Evolutionary conservation across 768 basidiomycete genomes (phyloP), one percentile per base, ranked within the genome.

Genomic region (Termitomyces bulborhizus): DNA sequence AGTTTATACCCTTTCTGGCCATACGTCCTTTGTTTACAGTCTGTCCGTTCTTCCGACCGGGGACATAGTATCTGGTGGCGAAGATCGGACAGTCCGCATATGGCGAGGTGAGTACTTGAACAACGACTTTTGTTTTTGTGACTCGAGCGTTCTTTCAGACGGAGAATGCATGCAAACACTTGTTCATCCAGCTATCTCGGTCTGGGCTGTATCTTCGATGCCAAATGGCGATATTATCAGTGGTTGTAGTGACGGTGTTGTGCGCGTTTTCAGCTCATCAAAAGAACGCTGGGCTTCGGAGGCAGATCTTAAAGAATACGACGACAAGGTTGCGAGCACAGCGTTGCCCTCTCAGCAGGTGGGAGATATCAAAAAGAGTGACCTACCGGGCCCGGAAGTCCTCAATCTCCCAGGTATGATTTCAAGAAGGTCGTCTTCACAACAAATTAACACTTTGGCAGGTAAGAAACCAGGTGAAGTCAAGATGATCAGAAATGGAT

Each of bases 21-120:
- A 98, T 68, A 96, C 94, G 1, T 97, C 94, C 21, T 99, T 98
- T 68, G 93, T 98, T 13, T 99, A 98, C 73, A 87, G 89, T 54
- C 69, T 99, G 13, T 82, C 90, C 0, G 81, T 90, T 18, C 77
- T 98, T 18, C 88, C 93, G 1, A 83, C 72, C 57, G 90, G 95
- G 18, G 85, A 88, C 60, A 78, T 94, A 21, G 85, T 96, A 7
- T 93, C 90, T n/a, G 84, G 86, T 36, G 93, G 96, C 6, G 97
- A 99, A 72, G 97, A 99, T 69, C 86, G 96, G 46, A 88, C 88
- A 3, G 84, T 96, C 48, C 81, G 96, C 21, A 77, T 98, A 36
- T 99, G 97, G 97, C 81, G 81, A 72, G 90, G 90, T 88, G 63
- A 56, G 81, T 69, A 13, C 27, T 50, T 50, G 12, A 6, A 9